Conservation (phyloP, 1,139 yeast species). For the Saccharomycopsis crataegensis region DNA sequence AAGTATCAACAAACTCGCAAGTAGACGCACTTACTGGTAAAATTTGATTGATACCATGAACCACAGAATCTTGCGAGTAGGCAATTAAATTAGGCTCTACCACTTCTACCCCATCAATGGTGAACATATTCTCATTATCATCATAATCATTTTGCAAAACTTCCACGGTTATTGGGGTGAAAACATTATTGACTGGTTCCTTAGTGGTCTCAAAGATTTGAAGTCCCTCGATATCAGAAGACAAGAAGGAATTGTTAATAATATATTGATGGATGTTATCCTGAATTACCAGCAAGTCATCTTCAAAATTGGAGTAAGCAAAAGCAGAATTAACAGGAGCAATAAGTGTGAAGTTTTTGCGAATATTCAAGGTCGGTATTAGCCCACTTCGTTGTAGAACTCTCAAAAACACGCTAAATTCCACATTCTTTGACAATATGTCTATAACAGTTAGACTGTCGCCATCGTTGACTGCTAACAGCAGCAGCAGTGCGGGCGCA, state of each 20-base stretch:
- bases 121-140: background rate
- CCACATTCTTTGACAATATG: conserved; percentile 61
- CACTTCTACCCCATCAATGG: conserved; percentile 45
- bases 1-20: conserved; percentile 19
- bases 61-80: conserved; percentile 59
- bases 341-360: conserved; percentile 63
- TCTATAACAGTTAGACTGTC: conserved; percentile 60
- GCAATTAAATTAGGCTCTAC: conserved; percentile 63
- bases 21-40: conserved; percentile 28
- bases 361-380: conserved; percentile 58
- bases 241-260: conserved; percentile 25
- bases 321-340: conserved; percentile 91
- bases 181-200: conserved; percentile 19
- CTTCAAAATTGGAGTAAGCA: conserved; percentile 26
- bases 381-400: conserved; percentile 60
- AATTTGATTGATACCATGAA: conserved; percentile 61
- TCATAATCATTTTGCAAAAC: conserved; percentile 10
- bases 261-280: conserved; percentile 24
- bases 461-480: background rate
- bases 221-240: conserved; percentile 27
- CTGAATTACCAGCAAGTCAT: background rate
- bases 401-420: conserved; percentile 64
- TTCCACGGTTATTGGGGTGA: conserved; percentile 26
- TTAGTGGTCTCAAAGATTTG: conserved; percentile 7
- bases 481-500: background rate